Evolutionary conservation across 192 early-diverging fungal species (phyloP), one percentile per base, ranked within the genome.

Genomic region (Linnemannia zychae): DNA sequence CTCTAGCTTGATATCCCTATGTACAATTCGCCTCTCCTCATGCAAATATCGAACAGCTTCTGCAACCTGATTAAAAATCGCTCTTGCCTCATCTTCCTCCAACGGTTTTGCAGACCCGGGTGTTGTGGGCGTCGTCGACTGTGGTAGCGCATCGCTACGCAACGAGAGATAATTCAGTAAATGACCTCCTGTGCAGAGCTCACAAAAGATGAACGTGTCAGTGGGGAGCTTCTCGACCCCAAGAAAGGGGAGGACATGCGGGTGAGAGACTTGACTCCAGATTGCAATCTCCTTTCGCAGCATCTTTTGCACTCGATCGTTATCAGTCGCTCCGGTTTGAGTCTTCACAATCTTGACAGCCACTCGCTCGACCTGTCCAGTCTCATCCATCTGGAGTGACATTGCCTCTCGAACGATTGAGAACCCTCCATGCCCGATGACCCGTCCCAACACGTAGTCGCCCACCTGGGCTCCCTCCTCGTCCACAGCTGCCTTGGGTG

Each of bases 1-100:
- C 75, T 99, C 98, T 28, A 96, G 91, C 83, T 99, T 99, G 75
- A 99, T 89, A 82, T 99, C 98, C 12, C 95, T 91, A 87, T 99
- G 98, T 13, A 92, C 92, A 69, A 97, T 89, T 24, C 93, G 91
- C 50, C 92, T 90, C 72, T 92, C 88, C 50, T 89, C 73, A 88
- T 99, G 98, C 76, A 99, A 71, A 81, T 99, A 97, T 20, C 89
- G 76, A 0, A 99, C 82, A n/a, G 94, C 96, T 2, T 90, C 86
- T 6, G 90, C 93, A 7, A 98, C 66, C 87, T 98, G 96, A 7
- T 87, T 84, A 80, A 99, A 97, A 53, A 97, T 87, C 31, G 60
- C 77, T 18, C 87, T 75, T 0, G 92, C 93, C 20, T 88, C 36
- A 46, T 75, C 75, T 82, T 97, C 93, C 11, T 84, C 48, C 37